Base-by-base conservation (phyloP, 257 asterid species). In the Cinchona pubescens region DNA sequence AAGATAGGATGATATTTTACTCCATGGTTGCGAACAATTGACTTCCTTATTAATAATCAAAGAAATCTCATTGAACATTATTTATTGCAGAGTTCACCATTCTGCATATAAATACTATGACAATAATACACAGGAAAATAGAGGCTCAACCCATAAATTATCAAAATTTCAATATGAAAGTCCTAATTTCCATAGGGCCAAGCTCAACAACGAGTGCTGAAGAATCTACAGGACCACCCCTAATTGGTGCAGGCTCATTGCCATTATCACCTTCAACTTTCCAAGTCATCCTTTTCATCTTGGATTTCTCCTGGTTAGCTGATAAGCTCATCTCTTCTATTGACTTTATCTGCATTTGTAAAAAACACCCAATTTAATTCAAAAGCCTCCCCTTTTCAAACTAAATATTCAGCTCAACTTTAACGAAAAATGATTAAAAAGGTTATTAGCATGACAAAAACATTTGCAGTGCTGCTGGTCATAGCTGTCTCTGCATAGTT, bases 161-260 rank as follows among this genome's bases (percentile, higher is more conserved):
- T 82, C 71, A 86, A 80, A 91, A 89, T 29, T 62, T 79, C 74
- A 93, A 45, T 59, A 90, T 19, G 75, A 93, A 93, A 15, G 98
- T 93, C 40, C 97, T 88, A 66, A 93, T 91, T 83, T 93, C 98
- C 97, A 93, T 93, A 1, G 98, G 97, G 45, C 91, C 91, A 75
- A 93, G 95, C 86, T 93, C 91, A 5, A 89, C 91, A 15, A 86
- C 56, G 23, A 85, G 90, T 16, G 68, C 78, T 2, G 90, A 83
- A 48, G 60, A 67, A 69, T 82, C 81, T 14, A 91, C 82, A 23
- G 84, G 81, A 43, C 84, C 85, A 16, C 97, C 97, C 77, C 83
- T 83, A n/a, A 82, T 48, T 19, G 89, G 85, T 76, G 68, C 71
- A 42, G 82, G 18, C 42, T 67, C 82, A n/a, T 64, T 56, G 5